phyloP scores from a whole-genome alignment of 768 basidiomycete species.

The Rossbeevera mucosa region DNA sequence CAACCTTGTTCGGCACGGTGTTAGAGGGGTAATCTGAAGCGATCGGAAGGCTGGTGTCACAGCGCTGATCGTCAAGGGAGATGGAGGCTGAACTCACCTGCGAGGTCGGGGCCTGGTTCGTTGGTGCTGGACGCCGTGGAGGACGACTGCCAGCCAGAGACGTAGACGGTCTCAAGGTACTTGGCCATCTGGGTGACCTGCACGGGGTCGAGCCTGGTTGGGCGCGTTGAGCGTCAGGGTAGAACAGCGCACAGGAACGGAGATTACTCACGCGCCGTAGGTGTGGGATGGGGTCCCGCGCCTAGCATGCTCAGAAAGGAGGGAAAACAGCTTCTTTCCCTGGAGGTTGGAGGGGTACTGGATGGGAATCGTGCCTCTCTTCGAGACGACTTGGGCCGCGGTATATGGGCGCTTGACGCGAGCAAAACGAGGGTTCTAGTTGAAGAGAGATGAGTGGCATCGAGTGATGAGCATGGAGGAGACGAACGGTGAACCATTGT shows the following conservation, averaged over 20 bases:
- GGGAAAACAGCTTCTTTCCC: conserved; percentile 80
- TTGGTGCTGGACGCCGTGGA: conserved; percentile 91
- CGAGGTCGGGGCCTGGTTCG: conserved; percentile 98
- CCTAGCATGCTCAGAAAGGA: conserved; percentile 73
- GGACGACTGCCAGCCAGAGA: conserved; percentile 94
- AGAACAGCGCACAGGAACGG: not conserved
- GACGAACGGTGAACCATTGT: conserved; percentile 84
- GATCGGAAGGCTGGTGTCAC: not conserved
- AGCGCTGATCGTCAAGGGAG: not conserved
- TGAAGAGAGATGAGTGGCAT: not conserved
- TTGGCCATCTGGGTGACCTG: conserved; percentile 99
- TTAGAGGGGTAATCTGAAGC: conserved; percentile 90
- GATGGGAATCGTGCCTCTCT: conserved; percentile 83
- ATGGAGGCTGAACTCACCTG: conserved; percentile 49
- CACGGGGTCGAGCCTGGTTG: conserved; percentile 86
- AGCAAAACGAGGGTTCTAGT: conserved; percentile 79
- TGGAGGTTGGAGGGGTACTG: conserved; percentile 80
- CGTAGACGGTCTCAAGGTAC: conserved; percentile 97
- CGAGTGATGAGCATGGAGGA: conserved; percentile 8
- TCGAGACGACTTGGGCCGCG: conserved; percentile 88
- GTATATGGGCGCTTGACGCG: conserved; percentile 89
- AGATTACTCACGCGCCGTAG: conserved; percentile 89
- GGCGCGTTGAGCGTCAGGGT: not conserved
- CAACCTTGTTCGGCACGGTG: conserved; percentile 98
- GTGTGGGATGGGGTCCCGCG: conserved; percentile 85